These are phyloP conservation scores for Megacollybia marginata DNA, from an alignment of 768 basidiomycete genomes.

Conservation along the genomic window DNA sequence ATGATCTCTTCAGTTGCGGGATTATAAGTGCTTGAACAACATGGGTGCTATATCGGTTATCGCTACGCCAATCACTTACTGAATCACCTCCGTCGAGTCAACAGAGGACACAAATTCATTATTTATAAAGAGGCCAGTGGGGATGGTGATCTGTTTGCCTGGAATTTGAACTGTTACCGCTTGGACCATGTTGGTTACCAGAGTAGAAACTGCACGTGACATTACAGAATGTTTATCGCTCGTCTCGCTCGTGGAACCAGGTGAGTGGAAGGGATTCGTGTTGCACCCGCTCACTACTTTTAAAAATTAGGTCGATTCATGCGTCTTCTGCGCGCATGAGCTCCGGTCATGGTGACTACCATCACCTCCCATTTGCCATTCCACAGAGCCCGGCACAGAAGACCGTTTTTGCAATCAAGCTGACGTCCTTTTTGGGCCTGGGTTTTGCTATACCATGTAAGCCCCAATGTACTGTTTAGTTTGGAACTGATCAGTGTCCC, in stretches of 20 bases:
- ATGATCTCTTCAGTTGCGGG: constrained; percentile 75
- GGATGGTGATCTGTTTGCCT: constrained; percentile 25
- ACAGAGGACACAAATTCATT: constrained; percentile 79
- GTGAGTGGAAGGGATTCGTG: not conserved
- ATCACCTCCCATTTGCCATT: constrained; percentile 43
- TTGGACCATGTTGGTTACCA: constrained; percentile 35
- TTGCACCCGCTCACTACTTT: no score
- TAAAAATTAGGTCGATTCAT: no score
- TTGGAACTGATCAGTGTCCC: constrained; percentile 35
- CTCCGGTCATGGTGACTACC: no score
- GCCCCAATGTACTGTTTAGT: no score
- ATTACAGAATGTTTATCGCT: not conserved
- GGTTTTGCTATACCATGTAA: constrained; percentile 34
- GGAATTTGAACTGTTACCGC: constrained; percentile 32
- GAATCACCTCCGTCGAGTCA: constrained; percentile 57
- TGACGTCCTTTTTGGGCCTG: constrained; percentile 35
- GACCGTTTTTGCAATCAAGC: constrained; percentile 29
- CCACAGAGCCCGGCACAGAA: constrained; percentile 31
- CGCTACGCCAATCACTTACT: constrained; percentile 31
- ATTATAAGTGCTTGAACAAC: constrained; percentile 53
- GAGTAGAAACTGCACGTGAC: not conserved
- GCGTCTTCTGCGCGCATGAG: constrained; percentile 8
- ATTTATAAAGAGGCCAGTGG: constrained; percentile 87
- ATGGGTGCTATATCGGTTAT: constrained; percentile 9
- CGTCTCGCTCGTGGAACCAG: not conserved